A percentile compares a stretch with the other conserved stretches of the same genome.
phyloP scores from a whole-genome alignment of 108 stramenopile species.

The Skeletonema tropicum region DNA sequence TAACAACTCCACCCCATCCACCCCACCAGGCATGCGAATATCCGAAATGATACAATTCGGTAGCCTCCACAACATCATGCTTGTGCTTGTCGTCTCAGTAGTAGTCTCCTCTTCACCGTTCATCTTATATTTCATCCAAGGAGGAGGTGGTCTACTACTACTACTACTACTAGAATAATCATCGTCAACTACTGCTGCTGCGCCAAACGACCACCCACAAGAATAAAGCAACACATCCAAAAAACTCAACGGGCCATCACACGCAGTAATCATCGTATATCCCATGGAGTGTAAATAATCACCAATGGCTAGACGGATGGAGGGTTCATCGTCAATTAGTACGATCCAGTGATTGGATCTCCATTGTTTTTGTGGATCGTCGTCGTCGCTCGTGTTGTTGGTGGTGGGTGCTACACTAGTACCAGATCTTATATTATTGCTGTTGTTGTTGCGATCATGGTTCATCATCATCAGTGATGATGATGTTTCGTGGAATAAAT shows the following conservation, averaged over 20 bases:
- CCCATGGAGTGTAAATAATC: constrained; percentile 72
- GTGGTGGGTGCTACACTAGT: no score
- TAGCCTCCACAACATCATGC: constrained; percentile 50
- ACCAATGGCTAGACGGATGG: constrained; percentile 79
- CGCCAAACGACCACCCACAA: constrained; percentile 31
- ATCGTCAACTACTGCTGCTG: neutral
- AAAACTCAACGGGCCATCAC: constrained; percentile 67
- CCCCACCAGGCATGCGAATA: constrained; percentile 87
- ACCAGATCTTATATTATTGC: no score
- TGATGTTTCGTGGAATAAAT: no score
- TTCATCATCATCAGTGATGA: no score
- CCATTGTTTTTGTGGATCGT: constrained; percentile 2
- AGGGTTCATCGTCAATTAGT: constrained; percentile 84
- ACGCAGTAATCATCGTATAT: constrained; percentile 68
- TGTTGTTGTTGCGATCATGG: no score
- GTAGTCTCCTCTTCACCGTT: neutral
- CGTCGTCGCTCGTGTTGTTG: no score
- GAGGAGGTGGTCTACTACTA: constrained; percentile 6
- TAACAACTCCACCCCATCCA: constrained; percentile 82
- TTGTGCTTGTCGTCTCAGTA: neutral
- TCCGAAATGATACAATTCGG: constrained; percentile 77
- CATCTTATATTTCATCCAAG: constrained; percentile 13
- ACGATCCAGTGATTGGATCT: constrained; percentile 66
- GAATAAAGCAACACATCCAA: constrained; percentile 47
- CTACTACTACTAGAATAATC: no score